Evolutionary conservation across 495 filamentous ascomycete genomes (phyloP).

Genomic region (Aspergillus funiculosus): DNA sequence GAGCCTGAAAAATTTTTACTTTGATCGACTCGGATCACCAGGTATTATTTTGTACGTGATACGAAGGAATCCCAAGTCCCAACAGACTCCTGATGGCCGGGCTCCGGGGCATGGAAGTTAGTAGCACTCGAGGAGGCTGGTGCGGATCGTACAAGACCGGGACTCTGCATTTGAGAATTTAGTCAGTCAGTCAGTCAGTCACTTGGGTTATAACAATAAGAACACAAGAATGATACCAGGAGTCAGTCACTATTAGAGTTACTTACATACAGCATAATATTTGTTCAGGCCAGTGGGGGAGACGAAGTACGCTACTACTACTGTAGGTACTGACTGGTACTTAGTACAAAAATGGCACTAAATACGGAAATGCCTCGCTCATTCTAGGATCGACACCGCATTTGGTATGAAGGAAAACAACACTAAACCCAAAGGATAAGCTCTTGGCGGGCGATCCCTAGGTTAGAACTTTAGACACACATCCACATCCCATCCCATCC

Average conservation of each 20-base stretch:
- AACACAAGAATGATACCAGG: too few species aligned
- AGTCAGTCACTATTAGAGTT: too few species aligned
- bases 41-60: background rate
- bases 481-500: too few species aligned
- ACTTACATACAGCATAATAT: too few species aligned
- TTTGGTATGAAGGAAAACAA: conserved; percentile 7
- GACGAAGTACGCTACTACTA: too few species aligned
- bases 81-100: background rate
- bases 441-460: conserved; percentile 16
- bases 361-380: background rate
- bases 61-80: background rate
- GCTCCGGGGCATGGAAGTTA: background rate
- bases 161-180: conserved; percentile 7
- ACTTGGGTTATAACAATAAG: too few species aligned
- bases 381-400: background rate
- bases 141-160: conserved; percentile 5
- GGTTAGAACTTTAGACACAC: conserved; percentile 25
- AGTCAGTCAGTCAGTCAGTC: too few species aligned
- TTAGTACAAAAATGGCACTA: background rate
- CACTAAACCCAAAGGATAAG: background rate
- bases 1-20: conserved; percentile 4
- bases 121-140: too few species aligned
- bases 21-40: background rate
- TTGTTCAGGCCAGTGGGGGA: too few species aligned
- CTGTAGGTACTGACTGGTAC: too few species aligned